phyloP scores from a whole-genome alignment of 1,284 basidiomycete species.

The Coniferiporia sulphurascens region DNA sequence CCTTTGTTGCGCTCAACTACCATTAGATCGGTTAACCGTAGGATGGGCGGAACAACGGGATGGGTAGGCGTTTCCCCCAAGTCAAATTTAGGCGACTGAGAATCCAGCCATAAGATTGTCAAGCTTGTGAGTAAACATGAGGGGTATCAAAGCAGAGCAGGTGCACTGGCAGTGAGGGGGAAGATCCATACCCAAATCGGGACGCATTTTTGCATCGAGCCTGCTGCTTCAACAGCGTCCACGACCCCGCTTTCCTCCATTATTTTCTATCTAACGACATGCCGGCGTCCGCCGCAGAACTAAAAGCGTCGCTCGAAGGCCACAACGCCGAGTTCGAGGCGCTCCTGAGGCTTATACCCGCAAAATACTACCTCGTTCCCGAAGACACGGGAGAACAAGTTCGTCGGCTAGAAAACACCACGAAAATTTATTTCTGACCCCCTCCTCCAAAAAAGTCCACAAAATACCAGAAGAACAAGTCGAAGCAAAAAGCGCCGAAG shows the following conservation, averaged over 20 bases:
- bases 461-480: conserved; percentile 88
- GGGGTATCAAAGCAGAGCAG: no score
- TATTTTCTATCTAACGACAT: conserved; percentile 29
- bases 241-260: not conserved
- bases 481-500: conserved; percentile 75
- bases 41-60: no score
- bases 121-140: no score
- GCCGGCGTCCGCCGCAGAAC: conserved; percentile 44
- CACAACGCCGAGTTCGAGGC: conserved; percentile 84
- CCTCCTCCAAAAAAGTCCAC: conserved; percentile 27
- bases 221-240: not conserved
- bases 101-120: no score
- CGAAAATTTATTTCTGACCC: not conserved
- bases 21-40: no score
- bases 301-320: conserved; percentile 66
- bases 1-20: no score
- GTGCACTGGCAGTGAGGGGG: no score
- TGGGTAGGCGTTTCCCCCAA: no score
- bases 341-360: conserved; percentile 78
- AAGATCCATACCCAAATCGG: not conserved
- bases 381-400: conserved; percentile 69
- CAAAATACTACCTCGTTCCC: conserved; percentile 78
- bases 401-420: conserved; percentile 17
- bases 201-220: not conserved
- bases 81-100: no score